phyloP scores from a whole-genome alignment of 2,329 filamentous ascomycete species.

The Nakataea oryzae region DNA sequence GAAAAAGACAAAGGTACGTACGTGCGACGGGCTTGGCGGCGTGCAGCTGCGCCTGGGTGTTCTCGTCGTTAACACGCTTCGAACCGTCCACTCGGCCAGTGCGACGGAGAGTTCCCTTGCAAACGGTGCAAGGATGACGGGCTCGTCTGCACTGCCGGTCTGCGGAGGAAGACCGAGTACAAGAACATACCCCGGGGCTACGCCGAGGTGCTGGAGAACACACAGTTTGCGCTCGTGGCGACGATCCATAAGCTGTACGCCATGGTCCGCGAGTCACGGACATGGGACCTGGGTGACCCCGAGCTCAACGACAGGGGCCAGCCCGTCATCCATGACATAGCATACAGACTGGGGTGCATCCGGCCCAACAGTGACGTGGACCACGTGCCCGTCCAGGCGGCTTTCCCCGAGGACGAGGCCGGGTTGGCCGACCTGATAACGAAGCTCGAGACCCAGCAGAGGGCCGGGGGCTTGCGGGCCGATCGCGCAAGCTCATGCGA shows the following conservation, averaged over 20 bases:
- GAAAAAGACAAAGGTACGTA: constrained; percentile 57
- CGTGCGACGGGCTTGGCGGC: no score
- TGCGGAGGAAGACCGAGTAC: constrained; percentile 58
- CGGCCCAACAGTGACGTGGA: constrained; percentile 51
- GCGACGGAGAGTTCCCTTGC: constrained; percentile 55
- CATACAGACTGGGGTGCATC: constrained; percentile 53
- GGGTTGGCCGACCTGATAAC: constrained; percentile 45
- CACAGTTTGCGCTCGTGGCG: constrained; percentile 52
- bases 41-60: not conserved
- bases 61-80: constrained; percentile 8
- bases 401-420: constrained; percentile 52
- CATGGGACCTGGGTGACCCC: constrained; percentile 53
- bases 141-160: constrained; percentile 51
- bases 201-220: constrained; percentile 55
- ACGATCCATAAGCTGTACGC: constrained; percentile 56
- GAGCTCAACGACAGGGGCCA: constrained; percentile 53
- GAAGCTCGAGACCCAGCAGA: constrained; percentile 39
- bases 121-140: constrained; percentile 58
- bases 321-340: constrained; percentile 56
- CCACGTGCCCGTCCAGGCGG: constrained; percentile 39
- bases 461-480: constrained; percentile 17
- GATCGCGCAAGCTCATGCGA: constrained; percentile 46
- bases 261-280: constrained; percentile 48
- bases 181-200: constrained; percentile 49
- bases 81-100: constrained; percentile 27